Conservation (phyloP, 1,284 basidiomycete genomes). For the Inonotus obliquus region DNA sequence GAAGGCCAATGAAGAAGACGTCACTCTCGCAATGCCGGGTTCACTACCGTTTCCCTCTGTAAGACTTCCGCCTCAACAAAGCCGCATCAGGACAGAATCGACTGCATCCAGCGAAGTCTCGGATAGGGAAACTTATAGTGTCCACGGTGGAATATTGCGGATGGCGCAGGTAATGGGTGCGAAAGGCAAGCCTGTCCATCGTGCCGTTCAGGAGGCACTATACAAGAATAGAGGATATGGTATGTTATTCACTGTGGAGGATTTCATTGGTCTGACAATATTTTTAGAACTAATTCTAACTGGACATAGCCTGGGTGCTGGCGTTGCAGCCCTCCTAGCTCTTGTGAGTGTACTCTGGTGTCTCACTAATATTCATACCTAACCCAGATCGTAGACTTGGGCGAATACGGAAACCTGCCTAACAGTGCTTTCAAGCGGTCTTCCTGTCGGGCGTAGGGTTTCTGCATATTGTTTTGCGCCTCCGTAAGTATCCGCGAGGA, state of each 20-base stretch:
- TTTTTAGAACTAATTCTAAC: constrained; percentile 62
- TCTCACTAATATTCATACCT: neutral
- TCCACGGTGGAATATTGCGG: constrained; percentile 75
- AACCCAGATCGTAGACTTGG: constrained; percentile 60
- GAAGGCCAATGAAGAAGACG: constrained; percentile 20
- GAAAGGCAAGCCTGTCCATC: constrained; percentile 70
- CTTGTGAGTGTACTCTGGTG: constrained; percentile 42
- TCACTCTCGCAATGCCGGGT: constrained; percentile 25
- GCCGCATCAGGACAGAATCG: constrained; percentile 8
- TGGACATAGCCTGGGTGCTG: constrained; percentile 88
- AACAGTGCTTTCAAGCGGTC: constrained; percentile 64
- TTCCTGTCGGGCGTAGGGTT: constrained; percentile 62
- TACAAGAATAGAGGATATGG: constrained; percentile 66
- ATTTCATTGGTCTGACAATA: neutral
- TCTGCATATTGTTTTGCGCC: constrained; percentile 79
- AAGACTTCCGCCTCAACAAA: neutral
- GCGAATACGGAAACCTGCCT: constrained; percentile 72
- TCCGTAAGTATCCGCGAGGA: constrained; percentile 46
- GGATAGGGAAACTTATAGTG: constrained; percentile 42
- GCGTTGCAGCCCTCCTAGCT: constrained; percentile 73
- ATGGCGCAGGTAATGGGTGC: constrained; percentile 78
- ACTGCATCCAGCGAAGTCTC: constrained; percentile 21
- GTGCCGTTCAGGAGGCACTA: constrained; percentile 68
- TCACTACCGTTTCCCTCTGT: constrained; percentile 26
- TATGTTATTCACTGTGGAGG: constrained; percentile 27